These are phyloP conservation scores for Colletotrichum coccodes DNA, from an alignment of 2,329 filamentous ascomycete species.

Conservation along the genomic window DNA sequence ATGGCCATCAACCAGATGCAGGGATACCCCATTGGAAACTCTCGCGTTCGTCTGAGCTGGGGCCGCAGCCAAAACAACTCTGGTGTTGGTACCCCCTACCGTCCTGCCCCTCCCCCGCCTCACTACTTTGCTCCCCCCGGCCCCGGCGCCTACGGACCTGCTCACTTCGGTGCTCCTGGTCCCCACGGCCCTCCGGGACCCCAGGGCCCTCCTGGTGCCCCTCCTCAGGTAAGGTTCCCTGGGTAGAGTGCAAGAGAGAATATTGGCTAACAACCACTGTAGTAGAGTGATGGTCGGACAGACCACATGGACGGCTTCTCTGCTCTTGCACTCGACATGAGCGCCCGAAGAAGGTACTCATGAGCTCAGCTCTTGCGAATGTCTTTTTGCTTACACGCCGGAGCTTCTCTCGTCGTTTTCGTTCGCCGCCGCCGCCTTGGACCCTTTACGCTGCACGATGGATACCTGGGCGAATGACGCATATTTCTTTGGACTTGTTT, in stretches of 20 bases:
- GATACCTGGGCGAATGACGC: constrained; percentile 33
- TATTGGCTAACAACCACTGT: not conserved
- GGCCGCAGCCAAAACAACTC: constrained; percentile 99
- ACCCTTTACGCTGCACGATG: constrained; percentile 31
- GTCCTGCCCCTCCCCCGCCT: constrained; percentile 80
- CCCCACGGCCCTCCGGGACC: constrained; percentile 52
- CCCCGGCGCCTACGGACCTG: constrained; percentile 56
- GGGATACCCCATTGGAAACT: constrained; percentile 98
- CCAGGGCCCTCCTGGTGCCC: constrained; percentile 49
- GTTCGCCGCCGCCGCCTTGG: constrained; percentile 27
- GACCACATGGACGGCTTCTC: constrained; percentile 5
- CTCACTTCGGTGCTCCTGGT: constrained; percentile 59
- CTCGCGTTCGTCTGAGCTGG: constrained; percentile 96
- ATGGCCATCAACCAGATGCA: constrained; percentile 99
- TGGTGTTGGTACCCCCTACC: constrained; percentile 95
- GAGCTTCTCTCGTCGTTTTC: constrained; percentile 22
- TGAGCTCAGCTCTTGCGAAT: constrained; percentile 6
- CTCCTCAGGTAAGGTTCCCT: constrained; percentile 34
- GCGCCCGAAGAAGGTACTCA: not conserved
- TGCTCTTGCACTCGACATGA: not conserved
- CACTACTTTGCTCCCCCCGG: constrained; percentile 58
- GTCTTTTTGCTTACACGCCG: constrained; percentile 22
- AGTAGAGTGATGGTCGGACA: constrained; percentile 24
- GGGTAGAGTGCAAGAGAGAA: not conserved
- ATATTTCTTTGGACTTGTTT: constrained; percentile 34